Evolutionary conservation across 2,329 filamentous ascomycete species (phyloP).

Genomic region (Penicillium paneum): DNA sequence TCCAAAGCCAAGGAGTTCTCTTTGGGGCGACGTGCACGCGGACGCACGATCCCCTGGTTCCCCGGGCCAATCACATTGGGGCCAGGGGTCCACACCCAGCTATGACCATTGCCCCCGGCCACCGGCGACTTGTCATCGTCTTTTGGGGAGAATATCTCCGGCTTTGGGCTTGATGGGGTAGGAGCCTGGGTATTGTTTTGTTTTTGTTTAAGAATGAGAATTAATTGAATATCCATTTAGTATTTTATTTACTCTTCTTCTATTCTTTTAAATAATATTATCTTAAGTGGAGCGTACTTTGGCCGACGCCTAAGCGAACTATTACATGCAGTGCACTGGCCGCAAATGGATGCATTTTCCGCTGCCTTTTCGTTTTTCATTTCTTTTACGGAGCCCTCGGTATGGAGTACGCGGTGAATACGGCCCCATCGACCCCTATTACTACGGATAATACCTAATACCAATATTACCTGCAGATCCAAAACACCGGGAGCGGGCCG

Average conservation of each 20-base stretch:
- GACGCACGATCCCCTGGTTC: conserved; percentile 33
- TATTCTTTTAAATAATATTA: no score
- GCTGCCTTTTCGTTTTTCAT: conserved; percentile 14
- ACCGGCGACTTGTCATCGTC: conserved; percentile 15
- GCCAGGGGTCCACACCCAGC: conserved; percentile 10
- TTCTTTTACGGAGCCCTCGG: background rate
- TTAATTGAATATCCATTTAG: no score
- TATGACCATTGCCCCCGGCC: background rate
- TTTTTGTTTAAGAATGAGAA: no score
- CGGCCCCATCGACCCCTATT: no score
- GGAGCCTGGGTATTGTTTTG: no score
- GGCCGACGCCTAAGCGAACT: conserved; percentile 23
- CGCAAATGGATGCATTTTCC: conserved; percentile 27
- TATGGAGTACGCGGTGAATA: no score
- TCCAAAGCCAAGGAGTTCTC: conserved; percentile 22
- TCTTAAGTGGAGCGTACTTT: conserved; percentile 34
- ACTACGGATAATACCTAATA: no score
- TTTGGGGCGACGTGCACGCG: conserved; percentile 35
- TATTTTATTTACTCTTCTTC: no score
- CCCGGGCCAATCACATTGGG: conserved; percentile 32
- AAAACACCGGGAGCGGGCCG: conserved; percentile 24
- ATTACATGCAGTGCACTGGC: conserved; percentile 29
- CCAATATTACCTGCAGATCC: background rate
- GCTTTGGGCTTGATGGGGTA: background rate
- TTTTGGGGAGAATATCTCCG: conserved; percentile 8